A percentile compares a stretch with the other conserved stretches of the same genome.
phyloP scores from a whole-genome alignment of 768 basidiomycete genomes.

The Kwoniella sp. region DNA sequence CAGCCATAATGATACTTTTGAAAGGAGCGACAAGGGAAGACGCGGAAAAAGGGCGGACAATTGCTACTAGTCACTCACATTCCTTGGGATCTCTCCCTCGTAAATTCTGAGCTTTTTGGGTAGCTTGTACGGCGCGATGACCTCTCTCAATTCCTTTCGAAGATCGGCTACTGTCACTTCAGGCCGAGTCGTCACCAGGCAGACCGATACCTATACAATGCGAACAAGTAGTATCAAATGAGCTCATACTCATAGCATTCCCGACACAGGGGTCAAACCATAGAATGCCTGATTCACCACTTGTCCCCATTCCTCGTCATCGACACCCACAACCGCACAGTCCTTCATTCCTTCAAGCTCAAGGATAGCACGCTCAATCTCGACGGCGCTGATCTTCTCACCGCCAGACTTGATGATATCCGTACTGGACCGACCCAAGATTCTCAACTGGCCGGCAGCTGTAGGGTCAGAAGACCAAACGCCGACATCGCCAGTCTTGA shows the following conservation, averaged over 20 bases:
- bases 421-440: slow-evolving; percentile 41
- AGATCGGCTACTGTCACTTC: slow-evolving; percentile 20
- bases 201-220: slow-evolving; percentile 25
- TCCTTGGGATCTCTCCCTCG: slow-evolving; percentile 33
- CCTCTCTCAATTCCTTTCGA: slow-evolving; percentile 23
- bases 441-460: slow-evolving; percentile 27
- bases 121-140: slow-evolving; percentile 32
- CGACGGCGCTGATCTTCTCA: slow-evolving; percentile 51
- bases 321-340: slow-evolving; percentile 46
- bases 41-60: no score
- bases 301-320: slow-evolving; percentile 50
- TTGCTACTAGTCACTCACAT: slow-evolving; percentile 18
- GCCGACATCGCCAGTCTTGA: slow-evolving; percentile 52
- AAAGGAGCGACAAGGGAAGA: no score
- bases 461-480: slow-evolving; percentile 33
- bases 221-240: not conserved
- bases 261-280: not conserved
- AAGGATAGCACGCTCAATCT: slow-evolving; percentile 46
- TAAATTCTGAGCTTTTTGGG: slow-evolving; percentile 31
- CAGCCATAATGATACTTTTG: no score
- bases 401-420: slow-evolving; percentile 51
- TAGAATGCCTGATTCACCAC: slow-evolving; percentile 34
- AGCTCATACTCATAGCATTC: not conserved
- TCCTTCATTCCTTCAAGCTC: slow-evolving; percentile 44
- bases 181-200: slow-evolving; percentile 23